Evolutionary conservation across 352 stramenopile genomes (phyloP).

Genomic region (Halophytophthora batemanensis): DNA sequence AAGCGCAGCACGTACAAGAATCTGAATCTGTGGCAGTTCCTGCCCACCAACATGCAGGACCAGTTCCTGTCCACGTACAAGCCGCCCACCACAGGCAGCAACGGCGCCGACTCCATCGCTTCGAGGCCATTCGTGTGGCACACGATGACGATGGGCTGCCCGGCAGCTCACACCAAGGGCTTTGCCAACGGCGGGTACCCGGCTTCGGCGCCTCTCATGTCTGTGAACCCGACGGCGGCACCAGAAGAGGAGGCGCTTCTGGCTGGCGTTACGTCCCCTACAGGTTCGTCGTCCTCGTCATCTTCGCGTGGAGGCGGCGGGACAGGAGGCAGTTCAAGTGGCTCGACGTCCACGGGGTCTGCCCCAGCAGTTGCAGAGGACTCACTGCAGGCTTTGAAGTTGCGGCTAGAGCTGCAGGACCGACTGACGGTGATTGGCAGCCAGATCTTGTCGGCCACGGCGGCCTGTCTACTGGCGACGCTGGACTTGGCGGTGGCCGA

Average conservation of each 20-base stretch:
- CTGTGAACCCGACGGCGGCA: slow-evolving; percentile 21
- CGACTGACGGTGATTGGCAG: slow-evolving; percentile 67
- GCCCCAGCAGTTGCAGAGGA: slow-evolving; percentile 22
- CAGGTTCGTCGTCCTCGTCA: slow-evolving; percentile 27
- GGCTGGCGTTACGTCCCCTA: too few species aligned
- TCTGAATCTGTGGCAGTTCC: slow-evolving; percentile 71
- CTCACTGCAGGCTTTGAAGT: slow-evolving; percentile 55
- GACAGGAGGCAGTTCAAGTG: too few species aligned
- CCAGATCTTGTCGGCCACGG: slow-evolving; percentile 68
- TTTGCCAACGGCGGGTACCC: slow-evolving; percentile 72
- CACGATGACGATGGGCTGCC: slow-evolving; percentile 86
- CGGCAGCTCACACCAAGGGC: slow-evolving; percentile 75
- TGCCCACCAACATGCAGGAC: slow-evolving; percentile 86
- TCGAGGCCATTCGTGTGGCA: slow-evolving; percentile 70
- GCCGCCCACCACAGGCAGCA: slow-evolving; percentile 20
- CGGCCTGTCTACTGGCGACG: slow-evolving; percentile 64
- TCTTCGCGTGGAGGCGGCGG: slow-evolving; percentile 8
- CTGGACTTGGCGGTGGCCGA: slow-evolving; percentile 60
- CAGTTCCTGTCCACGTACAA: slow-evolving; percentile 69
- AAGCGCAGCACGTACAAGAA: slow-evolving; percentile 86
- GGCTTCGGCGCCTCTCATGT: slow-evolving; percentile 12
- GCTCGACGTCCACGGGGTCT: too few species aligned
- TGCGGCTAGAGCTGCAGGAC: slow-evolving; percentile 66
- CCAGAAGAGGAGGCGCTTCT: slow-evolving; percentile 32
- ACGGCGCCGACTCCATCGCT: slow-evolving; percentile 1